Conservation (phyloP, 2,329 filamentous ascomycete genomes). For the Pseudofabraea citricarpa region DNA sequence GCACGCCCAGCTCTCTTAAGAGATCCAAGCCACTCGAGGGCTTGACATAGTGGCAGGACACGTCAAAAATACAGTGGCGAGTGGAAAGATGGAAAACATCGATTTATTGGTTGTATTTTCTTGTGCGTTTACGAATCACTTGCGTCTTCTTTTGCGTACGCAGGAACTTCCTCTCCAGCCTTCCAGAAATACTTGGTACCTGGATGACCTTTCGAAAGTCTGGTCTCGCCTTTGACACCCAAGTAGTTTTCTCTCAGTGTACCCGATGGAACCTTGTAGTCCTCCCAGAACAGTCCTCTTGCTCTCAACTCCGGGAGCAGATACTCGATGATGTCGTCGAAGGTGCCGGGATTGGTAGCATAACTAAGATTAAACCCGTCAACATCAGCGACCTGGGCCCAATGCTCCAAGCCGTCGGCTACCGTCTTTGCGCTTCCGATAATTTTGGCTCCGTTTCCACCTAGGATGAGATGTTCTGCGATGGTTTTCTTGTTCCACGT, state of each 20-base stretch:
- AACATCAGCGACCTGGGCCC: conserved; percentile 63
- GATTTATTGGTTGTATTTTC: too few species aligned
- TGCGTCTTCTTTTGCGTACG: conserved; percentile 20
- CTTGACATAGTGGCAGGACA: too few species aligned
- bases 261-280: conserved; percentile 32
- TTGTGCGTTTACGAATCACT: too few species aligned
- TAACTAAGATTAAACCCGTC: conserved; percentile 72
- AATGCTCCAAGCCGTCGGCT: conserved; percentile 60
- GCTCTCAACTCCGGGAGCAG: conserved; percentile 57
- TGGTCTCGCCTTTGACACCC: conserved; percentile 24
- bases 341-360: conserved; percentile 57
- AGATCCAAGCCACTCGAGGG: too few species aligned
- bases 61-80: too few species aligned
- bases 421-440: conserved; percentile 49
- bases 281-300: conserved; percentile 52
- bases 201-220: conserved; percentile 30
- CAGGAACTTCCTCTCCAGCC: conserved; percentile 27
- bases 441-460: conserved; percentile 59
- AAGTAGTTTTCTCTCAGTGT: conserved; percentile 35
- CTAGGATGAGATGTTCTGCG: conserved; percentile 61
- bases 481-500: conserved; percentile 32
- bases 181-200: conserved; percentile 32
- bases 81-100: too few species aligned
- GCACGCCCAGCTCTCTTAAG: too few species aligned
- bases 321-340: conserved; percentile 61